These are phyloP conservation scores for Sporothrix phasma DNA, from an alignment of 2,329 filamentous ascomycete genomes.

Conservation along the genomic window DNA sequence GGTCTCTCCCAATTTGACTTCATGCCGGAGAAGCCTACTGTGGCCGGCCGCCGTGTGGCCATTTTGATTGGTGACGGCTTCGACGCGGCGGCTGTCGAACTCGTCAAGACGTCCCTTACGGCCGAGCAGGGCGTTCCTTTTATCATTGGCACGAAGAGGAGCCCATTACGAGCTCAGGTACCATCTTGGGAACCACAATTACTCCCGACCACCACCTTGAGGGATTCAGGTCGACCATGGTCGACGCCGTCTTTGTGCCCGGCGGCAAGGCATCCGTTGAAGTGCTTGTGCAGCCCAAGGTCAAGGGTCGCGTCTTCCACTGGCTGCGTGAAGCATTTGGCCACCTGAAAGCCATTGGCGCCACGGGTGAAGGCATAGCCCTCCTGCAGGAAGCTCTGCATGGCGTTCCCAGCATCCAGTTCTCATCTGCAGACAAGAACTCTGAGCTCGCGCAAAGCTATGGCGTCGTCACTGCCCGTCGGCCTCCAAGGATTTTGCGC, in stretches of 20 bases:
- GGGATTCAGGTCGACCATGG: constrained; percentile 69
- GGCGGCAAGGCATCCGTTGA: constrained; percentile 56
- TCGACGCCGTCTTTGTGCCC: constrained; percentile 69
- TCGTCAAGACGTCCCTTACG: background rate
- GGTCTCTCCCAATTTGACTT: background rate
- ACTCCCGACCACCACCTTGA: constrained; percentile 67
- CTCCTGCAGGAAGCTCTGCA: constrained; percentile 28
- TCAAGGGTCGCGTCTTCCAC: constrained; percentile 60
- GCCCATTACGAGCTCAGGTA: background rate
- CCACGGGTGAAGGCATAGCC: constrained; percentile 59
- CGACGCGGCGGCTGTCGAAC: background rate
- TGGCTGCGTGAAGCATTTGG: constrained; percentile 75
- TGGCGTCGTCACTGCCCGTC: constrained; percentile 28
- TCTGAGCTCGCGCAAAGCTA: background rate
- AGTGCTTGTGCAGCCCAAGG: constrained; percentile 43
- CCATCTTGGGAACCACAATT: too few species aligned
- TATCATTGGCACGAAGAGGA: background rate
- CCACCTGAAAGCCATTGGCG: constrained; percentile 70
- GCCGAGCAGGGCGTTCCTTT: background rate
- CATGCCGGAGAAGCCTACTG: background rate
- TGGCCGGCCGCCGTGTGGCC: background rate
- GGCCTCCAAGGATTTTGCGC: constrained; percentile 55
- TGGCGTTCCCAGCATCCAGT: background rate
- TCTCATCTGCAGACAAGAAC: background rate
- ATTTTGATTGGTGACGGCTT: background rate